phyloP scores from a whole-genome alignment of 2,329 filamentous ascomycete species.

The Cladophialophora carrionii region DNA sequence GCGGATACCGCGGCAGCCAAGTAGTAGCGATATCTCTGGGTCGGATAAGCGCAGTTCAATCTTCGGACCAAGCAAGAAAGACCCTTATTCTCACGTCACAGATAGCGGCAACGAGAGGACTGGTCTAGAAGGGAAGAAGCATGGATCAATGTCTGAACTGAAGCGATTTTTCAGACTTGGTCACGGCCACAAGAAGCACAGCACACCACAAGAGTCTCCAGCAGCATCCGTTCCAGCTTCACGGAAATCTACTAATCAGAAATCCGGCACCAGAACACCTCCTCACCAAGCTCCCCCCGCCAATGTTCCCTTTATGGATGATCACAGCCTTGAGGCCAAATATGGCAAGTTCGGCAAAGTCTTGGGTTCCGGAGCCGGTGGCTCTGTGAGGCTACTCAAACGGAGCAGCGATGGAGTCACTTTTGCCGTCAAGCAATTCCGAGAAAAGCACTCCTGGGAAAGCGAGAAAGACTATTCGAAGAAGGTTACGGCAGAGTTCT shows the following conservation, averaged over 20 bases:
- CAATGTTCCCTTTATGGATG: slow-evolving; percentile 84
- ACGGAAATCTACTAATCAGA: slow-evolving; percentile 59
- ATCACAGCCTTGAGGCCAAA: slow-evolving; percentile 85
- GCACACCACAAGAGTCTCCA: slow-evolving; percentile 63
- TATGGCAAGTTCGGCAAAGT: slow-evolving; percentile 97
- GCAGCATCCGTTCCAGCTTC: slow-evolving; percentile 55
- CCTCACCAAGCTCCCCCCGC: slow-evolving; percentile 56
- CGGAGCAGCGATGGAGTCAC: slow-evolving; percentile 88
- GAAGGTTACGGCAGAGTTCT: slow-evolving; percentile 97
- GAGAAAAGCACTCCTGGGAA: slow-evolving; percentile 88
- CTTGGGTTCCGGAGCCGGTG: slow-evolving; percentile 88
- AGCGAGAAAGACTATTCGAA: slow-evolving; percentile 95
- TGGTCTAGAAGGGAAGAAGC: slow-evolving; percentile 55
- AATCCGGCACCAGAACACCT: slow-evolving; percentile 56
- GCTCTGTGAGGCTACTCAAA: slow-evolving; percentile 92
- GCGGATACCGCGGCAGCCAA: slow-evolving; percentile 53
- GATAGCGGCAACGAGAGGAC: slow-evolving; percentile 44
- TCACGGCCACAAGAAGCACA: slow-evolving; percentile 62
- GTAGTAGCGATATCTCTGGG: slow-evolving; percentile 47
- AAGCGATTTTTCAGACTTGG: slow-evolving; percentile 95
- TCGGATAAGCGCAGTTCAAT: slow-evolving; percentile 58
- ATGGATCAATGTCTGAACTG: slow-evolving; percentile 88
- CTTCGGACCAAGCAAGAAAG: slow-evolving; percentile 56
- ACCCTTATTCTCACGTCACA: slow-evolving; percentile 54
- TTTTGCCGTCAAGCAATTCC: slow-evolving; percentile 97